A percentile compares a stretch with the other conserved stretches of the same genome.
These are phyloP conservation scores for Mortierella polycephala DNA, from an alignment of 371 early-diverging fungal species.

Conservation along the genomic window DNA sequence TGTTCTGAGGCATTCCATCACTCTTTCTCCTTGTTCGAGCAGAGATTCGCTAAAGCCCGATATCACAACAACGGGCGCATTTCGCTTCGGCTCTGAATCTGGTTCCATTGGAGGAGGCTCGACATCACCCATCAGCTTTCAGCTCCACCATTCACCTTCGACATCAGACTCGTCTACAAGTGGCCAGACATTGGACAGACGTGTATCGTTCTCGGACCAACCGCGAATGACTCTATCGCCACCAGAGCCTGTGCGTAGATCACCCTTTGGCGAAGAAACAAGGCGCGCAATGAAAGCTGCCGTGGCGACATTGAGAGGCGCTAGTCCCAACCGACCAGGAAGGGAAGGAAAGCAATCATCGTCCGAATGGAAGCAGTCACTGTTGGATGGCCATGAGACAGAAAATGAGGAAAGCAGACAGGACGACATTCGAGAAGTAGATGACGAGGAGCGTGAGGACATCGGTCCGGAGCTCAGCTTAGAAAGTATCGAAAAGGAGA, in stretches of 20 bases:
- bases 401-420: slow-evolving; percentile 7
- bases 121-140: neutral
- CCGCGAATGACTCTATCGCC: slow-evolving; percentile 1
- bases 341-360: neutral
- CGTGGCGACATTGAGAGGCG: slow-evolving; percentile 9
- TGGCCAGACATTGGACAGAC: slow-evolving; percentile 13
- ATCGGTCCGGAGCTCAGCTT: slow-evolving; percentile 17
- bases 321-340: slow-evolving; percentile 10
- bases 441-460: slow-evolving; percentile 6
- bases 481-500: neutral
- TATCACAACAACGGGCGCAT: neutral
- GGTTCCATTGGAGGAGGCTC: neutral
- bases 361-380: slow-evolving; percentile 8
- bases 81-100: slow-evolving; percentile 8
- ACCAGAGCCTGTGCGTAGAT: slow-evolving; percentile 12
- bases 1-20: neutral
- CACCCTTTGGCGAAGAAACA: slow-evolving; percentile 36
- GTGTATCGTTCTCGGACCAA: slow-evolving; percentile 33
- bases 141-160: slow-evolving; percentile 9
- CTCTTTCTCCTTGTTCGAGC: neutral
- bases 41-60: slow-evolving; percentile 11
- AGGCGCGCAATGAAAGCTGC: slow-evolving; percentile 26
- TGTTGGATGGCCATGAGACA: slow-evolving; percentile 12
- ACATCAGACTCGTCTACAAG: slow-evolving; percentile 22
- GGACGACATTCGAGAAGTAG: neutral